Base-by-base conservation (phyloP, 2,329 filamentous ascomycete genomes). In the Xenoacremonium recifei region DNA sequence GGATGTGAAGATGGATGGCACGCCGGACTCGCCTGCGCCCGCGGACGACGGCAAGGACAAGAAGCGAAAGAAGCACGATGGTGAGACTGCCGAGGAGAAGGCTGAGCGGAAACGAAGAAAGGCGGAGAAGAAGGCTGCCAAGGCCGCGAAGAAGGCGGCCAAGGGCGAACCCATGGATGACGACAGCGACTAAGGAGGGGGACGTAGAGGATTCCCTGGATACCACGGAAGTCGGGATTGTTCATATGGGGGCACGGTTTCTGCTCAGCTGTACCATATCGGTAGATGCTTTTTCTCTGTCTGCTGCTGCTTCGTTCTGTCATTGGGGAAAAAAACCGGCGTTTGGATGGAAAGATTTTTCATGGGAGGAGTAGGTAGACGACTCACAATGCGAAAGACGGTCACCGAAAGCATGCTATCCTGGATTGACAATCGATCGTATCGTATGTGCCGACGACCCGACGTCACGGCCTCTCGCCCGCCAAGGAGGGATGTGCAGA, bases 1-100 rank as follows among this genome's bases (percentile, higher is more conserved):
- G 43, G 69, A 72, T 37, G 61, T 62, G 36, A 60, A 62, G 43
- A 61, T 63, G 60, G 56, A 61, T 31, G 53, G 54, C 37, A 60
- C 64, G 25, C 60, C 64, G 30, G 57, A 69, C 21, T 60, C 67
- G 6, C 60, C 66, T 7, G 54, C 68, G 21, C 60, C 65, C 6
- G 66, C 75, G 60, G 76, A 76, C 41, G 76, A 80, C 38, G 76
- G 79, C 56, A 79, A 82, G 38, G 72, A 58, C 69, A 85, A 79
- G 66, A 77, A 82, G 68, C 83, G 85, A 71, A 89, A 89, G 77
- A 93, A 90, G 77, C 85, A 88, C 64, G 84, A 89, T 25, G 85
- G 85, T 59, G 84, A 89, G 71, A 85, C 82, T 13, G 69, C 82
- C 19, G 84, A 88, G 61, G 82, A 84, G 66, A 80, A 79, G 68